A percentile compares a stretch with the other conserved stretches of the same genome.
These are phyloP conservation scores for Trichopus zeylanicus DNA, from an alignment of 116 monocot genomes.

Conservation along the genomic window DNA sequence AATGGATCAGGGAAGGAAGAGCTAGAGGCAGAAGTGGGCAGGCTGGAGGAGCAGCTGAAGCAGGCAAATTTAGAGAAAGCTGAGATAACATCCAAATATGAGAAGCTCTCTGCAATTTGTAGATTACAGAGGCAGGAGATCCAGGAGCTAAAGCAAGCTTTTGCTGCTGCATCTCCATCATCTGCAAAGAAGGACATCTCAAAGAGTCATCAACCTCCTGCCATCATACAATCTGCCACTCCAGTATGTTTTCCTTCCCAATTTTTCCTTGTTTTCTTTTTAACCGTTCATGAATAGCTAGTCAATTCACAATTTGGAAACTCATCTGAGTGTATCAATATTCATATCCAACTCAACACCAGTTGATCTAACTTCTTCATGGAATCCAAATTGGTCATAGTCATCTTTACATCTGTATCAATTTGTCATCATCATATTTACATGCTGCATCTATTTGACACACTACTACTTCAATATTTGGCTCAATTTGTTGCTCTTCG, in stretches of 20 bases:
- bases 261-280: not conserved
- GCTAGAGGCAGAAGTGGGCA: constrained; percentile 55
- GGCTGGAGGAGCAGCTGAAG: constrained; percentile 69
- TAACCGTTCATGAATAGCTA: too few relatives aligned
- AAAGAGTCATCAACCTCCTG: constrained; percentile 18
- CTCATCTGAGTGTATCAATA: too few relatives aligned
- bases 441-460: too few relatives aligned
- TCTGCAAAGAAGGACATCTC: constrained; percentile 24
- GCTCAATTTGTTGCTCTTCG: too few relatives aligned
- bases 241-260: constrained; percentile 17
- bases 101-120: constrained; percentile 78
- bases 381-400: too few relatives aligned
- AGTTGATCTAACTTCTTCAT: too few relatives aligned
- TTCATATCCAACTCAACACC: too few relatives aligned
- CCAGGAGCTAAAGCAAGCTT: constrained; percentile 57
- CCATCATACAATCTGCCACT: constrained; percentile 13
- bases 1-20: constrained; percentile 25
- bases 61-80: constrained; percentile 60
- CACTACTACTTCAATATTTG: too few relatives aligned
- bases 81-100: constrained; percentile 67
- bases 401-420: too few relatives aligned
- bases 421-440: too few relatives aligned
- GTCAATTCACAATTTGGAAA: too few relatives aligned
- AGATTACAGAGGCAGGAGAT: constrained; percentile 85
- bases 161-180: constrained; percentile 22